Evolutionary conservation across 176 grass and related monocot species (phyloP), one percentile per base, ranked within the genome.

Genomic region (Oryza meyeriana): DNA sequence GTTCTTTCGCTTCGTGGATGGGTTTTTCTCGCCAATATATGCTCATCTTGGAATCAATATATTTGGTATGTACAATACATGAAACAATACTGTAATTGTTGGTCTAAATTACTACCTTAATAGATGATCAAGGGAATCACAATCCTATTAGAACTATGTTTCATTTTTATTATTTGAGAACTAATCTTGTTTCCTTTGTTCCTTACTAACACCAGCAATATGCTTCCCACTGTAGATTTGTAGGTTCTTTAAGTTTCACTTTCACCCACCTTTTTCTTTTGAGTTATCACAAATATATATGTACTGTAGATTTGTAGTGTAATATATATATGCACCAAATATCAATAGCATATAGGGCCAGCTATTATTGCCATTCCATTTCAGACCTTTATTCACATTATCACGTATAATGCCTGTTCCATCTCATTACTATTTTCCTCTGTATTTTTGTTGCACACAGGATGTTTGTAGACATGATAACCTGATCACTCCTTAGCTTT

Each of bases 11-110:
- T 94, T 94, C 83, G 93, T 94, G 39, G 93, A 94, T 72, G 90
- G 90, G 10, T 92, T 94, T 85, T 94, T 94, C 82, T 94, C 93
- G 45, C 93, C 89, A 64, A 90, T 94, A 69, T 94, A 94, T 92
- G 81, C 81, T 69, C 89, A 90, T 69, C 83, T 90, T 8, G 87
- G 87, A 69, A 92, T 94, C 77, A 79, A 88, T 65, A 84, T 94
- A 87, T 73, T 94, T 48, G 93, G 93, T 94, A 94, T 72, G 90
- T 14, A 52, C 75, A 25, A 34, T 74, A 63, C 16, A 77, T 38
- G 52, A n/a, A n/a, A 64, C 10, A 50, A 11, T 32, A 47, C 66
- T 66, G 12, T 61, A 7, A 33, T 83, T 66, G 26, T 59, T 79
- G 41, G 59, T 74, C 24, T 48, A 32, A 12, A 44, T 83, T 68